Evolutionary conservation across 768 basidiomycete genomes (phyloP), one percentile per base, ranked within the genome.

Genomic region (Cytidiella melzeri): DNA sequence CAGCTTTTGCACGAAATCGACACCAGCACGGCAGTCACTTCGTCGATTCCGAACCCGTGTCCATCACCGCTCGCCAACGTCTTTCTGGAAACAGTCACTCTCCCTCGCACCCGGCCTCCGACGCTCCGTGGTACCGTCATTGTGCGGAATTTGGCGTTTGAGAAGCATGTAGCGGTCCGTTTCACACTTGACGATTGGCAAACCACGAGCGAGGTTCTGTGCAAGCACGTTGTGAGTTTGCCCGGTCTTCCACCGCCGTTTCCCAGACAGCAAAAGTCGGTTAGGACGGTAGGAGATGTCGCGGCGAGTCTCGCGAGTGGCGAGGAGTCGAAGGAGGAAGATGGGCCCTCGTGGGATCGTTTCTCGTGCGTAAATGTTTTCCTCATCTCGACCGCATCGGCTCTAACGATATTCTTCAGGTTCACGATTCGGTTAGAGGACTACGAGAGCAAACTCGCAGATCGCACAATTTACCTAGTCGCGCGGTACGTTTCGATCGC

Each of bases 111-210:
- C 5, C 63, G 64, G 2, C 67, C 68, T 23, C 65, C 66, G 4
- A 64, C 69, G 0, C 74, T 96, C 12, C 69, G 74, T 2, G 95
- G 95, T 5, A 80, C 86, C 6, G 67, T 96, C 48, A 76, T 91
- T 43, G 91, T 92, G 18, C 79, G 84, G 56, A 97, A 98, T 64
- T 56, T 96, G 46, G 72, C 87, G 0, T 98, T 87, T 54, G 83
- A 88, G 64, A 98, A 98, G 68, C 73, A 77, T 45, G 84, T 97
- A 41, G 82, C 79, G 0, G 75, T 96, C 0, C 73, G 94, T 1
- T 98, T 94, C 64, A 97, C 95, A 1, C 72, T 95, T 41, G 95
- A 97, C 65, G 82, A 87, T 42, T 98, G 95, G 95, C 81, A 86
- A 54, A 98, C 94, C 3, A 88, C 89, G 0, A 84, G 81, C 38